phyloP scores from a whole-genome alignment of 139 green algal genomes.

The Marvania coccoides region DNA sequence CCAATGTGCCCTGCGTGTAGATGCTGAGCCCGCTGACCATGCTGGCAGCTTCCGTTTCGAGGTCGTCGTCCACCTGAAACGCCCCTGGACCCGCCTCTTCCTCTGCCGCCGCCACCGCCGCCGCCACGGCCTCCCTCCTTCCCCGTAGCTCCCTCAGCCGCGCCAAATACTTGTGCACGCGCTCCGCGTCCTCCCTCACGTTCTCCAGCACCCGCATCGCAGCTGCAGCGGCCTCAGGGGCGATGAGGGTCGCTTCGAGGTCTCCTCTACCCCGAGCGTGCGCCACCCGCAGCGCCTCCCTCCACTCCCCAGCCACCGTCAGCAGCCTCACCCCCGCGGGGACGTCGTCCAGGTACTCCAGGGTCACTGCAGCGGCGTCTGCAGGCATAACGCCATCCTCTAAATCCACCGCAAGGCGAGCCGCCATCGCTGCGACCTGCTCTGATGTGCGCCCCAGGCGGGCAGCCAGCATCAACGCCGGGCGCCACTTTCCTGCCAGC shows the following conservation, averaged over 20 bases:
- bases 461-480: slow-evolving; percentile 60
- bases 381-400: slow-evolving; percentile 21
- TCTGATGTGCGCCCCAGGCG: slow-evolving; percentile 20
- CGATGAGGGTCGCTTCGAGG: slow-evolving; percentile 42
- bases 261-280: slow-evolving; percentile 21
- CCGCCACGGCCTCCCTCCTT: slow-evolving; percentile 2
- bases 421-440: slow-evolving; percentile 42
- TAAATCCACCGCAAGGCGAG: slow-evolving; percentile 61
- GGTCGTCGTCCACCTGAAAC: slow-evolving; percentile 8
- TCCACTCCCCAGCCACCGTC: slow-evolving; percentile 43
- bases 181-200: slow-evolving; percentile 40
- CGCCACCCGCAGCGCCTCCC: slow-evolving; percentile 27
- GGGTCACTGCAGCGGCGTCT: slow-evolving; percentile 57
- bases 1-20: slow-evolving; percentile 30
- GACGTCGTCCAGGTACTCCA: slow-evolving; percentile 55
- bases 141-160: slow-evolving; percentile 58
- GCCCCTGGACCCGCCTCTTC: slow-evolving; percentile 4
- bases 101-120: slow-evolving; percentile 2
- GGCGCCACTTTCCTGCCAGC: slow-evolving; percentile 64
- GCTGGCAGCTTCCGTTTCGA: slow-evolving; percentile 27
- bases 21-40: slow-evolving; percentile 39
- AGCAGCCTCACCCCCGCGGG: slow-evolving; percentile 56
- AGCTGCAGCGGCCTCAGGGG: slow-evolving; percentile 33
- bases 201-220: slow-evolving; percentile 25
- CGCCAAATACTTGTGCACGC: slow-evolving; percentile 65